A percentile compares a stretch with the other conserved stretches of the same genome.
These are phyloP conservation scores for Phytopythium ostracodes DNA, from an alignment of 352 stramenopile genomes.

Conservation along the genomic window DNA sequence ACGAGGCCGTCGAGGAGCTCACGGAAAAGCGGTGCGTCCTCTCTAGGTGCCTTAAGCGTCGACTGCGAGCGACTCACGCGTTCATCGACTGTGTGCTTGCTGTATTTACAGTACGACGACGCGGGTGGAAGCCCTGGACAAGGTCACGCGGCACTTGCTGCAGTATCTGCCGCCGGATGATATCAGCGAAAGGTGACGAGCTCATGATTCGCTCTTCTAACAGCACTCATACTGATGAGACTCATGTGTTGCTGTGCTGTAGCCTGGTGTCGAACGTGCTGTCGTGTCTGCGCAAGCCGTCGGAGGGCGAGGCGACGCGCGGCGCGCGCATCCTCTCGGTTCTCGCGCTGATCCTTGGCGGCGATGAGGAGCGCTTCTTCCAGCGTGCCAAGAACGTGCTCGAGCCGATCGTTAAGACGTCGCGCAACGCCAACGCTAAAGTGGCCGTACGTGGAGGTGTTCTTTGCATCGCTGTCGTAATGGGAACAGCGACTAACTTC, in stretches of 20 bases:
- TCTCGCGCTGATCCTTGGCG: conserved; percentile 71
- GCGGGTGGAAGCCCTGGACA: conserved; percentile 65
- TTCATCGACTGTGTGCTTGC: not conserved
- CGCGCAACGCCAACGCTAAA: conserved; percentile 59
- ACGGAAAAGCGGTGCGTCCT: conserved; percentile 60
- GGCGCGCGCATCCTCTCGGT: conserved; percentile 68
- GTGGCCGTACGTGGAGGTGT: conserved; percentile 31
- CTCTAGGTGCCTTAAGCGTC: not conserved
- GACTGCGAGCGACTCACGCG: conserved; percentile 2
- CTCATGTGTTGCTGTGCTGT: not conserved
- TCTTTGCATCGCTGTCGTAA: not conserved
- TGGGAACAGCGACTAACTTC: not conserved
- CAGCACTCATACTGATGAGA: not conserved
- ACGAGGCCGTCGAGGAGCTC: conserved; percentile 75
- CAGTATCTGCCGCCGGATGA: conserved; percentile 66
- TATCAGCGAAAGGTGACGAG: conserved; percentile 61
- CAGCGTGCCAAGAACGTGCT: conserved; percentile 68
- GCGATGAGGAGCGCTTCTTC: conserved; percentile 73
- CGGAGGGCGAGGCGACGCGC: conserved; percentile 61
- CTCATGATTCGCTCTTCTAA: not conserved
- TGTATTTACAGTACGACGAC: conserved; percentile 49
- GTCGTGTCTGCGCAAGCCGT: conserved; percentile 58
- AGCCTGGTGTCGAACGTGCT: conserved; percentile 78
- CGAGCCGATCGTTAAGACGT: conserved; percentile 63
- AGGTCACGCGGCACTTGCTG: conserved; percentile 50